Evolutionary conservation across 2,329 filamentous ascomycete genomes (phyloP).

Genomic region (Penicillium sclerotigenum): DNA sequence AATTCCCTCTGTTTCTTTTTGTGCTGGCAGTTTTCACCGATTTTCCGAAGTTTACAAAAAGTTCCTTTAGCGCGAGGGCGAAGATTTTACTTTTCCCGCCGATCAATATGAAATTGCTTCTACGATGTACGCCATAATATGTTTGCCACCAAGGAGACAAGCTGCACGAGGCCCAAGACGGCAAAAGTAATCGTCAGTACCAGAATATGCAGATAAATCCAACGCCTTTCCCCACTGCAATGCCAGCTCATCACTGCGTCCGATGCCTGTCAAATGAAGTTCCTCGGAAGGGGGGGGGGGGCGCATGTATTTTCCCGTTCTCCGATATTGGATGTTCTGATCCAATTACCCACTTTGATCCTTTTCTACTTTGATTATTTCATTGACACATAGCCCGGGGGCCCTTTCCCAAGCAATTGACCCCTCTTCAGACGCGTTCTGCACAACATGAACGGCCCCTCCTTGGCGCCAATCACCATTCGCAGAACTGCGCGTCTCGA

Average conservation of each 20-base stretch:
- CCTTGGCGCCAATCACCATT: constrained; percentile 24
- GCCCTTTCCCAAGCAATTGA: neutral
- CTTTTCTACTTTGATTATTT: neutral
- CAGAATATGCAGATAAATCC: constrained; percentile 11
- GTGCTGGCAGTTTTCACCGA: neutral
- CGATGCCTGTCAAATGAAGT: constrained; percentile 38
- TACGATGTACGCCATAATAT: neutral
- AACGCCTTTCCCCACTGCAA: constrained; percentile 39
- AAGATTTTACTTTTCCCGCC: neutral
- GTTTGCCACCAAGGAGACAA: constrained; percentile 2
- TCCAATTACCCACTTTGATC: constrained; percentile 3
- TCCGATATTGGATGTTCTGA: constrained; percentile 1
- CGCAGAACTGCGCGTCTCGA: constrained; percentile 26
- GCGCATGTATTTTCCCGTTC: constrained; percentile 6
- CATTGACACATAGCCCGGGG: constrained; percentile 5
- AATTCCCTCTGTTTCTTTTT: neutral
- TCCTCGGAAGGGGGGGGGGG: neutral
- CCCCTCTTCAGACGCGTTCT: constrained; percentile 21
- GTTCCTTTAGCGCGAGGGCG: neutral
- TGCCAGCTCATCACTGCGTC: constrained; percentile 79
- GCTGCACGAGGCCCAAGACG: constrained; percentile 23
- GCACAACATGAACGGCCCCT: constrained; percentile 28
- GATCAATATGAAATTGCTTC: neutral
- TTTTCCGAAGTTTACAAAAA: neutral
- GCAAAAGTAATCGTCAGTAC: constrained; percentile 14